phyloP scores from a whole-genome alignment of 345 rosid genomes.

The Eutrema heterophyllum region DNA sequence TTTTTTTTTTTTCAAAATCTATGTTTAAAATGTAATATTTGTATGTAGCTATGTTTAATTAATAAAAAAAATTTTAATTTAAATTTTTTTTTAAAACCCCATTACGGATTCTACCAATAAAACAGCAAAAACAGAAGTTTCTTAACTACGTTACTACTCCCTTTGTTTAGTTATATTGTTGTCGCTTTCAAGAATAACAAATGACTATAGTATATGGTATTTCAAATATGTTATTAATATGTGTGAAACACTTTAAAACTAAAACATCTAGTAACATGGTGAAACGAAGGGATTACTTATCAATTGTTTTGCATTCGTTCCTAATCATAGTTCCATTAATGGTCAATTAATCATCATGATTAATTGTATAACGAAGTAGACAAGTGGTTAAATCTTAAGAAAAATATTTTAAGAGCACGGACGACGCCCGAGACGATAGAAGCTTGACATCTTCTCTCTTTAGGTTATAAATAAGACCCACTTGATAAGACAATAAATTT shows the following conservation, averaged over 20 bases:
- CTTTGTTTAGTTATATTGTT: not conserved
- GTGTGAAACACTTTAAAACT: not conserved
- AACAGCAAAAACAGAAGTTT: too few species aligned
- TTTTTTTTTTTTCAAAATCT: too few species aligned
- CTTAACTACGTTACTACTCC: not conserved
- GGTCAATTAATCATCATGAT: constrained; percentile 6
- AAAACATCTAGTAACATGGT: not conserved
- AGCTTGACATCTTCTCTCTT: not conserved
- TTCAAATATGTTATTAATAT: not conserved
- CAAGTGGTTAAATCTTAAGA: constrained; percentile 6
- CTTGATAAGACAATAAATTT: not conserved
- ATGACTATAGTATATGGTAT: not conserved
- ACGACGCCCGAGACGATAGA: not conserved
- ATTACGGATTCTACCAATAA: too few species aligned
- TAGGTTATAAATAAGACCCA: not conserved
- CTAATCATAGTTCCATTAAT: not conserved
- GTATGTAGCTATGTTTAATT: too few species aligned
- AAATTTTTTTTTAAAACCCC: too few species aligned
- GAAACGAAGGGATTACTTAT: not conserved
- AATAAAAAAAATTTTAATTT: too few species aligned
- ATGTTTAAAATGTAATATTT: too few species aligned
- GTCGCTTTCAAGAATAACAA: not conserved
- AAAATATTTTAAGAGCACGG: constrained; percentile 14
- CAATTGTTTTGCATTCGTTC: not conserved
- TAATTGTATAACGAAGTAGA: not conserved